Percentiles rank a stretch among this genome's conserved stretches.
Evolutionary conservation across 192 early-diverging fungal genomes (phyloP).

Genomic region (Martensiomyces pterosporus): DNA sequence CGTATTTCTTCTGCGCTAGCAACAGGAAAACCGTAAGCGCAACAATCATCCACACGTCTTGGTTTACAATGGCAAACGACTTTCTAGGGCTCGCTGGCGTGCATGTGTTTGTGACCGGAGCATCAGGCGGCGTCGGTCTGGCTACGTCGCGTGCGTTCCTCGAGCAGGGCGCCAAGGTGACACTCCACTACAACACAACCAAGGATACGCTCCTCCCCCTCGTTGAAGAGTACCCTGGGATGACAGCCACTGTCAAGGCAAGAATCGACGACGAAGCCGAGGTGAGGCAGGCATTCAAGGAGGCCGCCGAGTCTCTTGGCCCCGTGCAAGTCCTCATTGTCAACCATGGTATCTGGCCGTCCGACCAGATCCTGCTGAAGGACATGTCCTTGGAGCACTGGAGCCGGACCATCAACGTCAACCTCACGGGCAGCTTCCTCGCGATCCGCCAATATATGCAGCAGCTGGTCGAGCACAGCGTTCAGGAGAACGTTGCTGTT

Average conservation of each 20-base stretch:
- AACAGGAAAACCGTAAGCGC: too few species aligned
- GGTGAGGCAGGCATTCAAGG: constrained; percentile 16
- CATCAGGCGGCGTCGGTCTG: constrained; percentile 55
- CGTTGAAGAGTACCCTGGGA: constrained; percentile 16
- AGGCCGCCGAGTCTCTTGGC: constrained; percentile 24
- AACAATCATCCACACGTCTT: too few species aligned
- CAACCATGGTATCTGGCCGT: constrained; percentile 57
- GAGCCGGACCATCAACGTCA: constrained; percentile 49
- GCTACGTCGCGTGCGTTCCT: constrained; percentile 46
- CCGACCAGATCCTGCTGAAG: constrained; percentile 45
- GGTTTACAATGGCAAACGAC: constrained; percentile 17
- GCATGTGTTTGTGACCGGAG: constrained; percentile 57
- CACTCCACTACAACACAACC: constrained; percentile 53
- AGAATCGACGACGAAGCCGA: constrained; percentile 39
- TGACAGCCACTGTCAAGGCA: constrained; percentile 26
- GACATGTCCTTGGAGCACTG: constrained; percentile 55
- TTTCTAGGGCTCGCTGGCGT: constrained; percentile 31
- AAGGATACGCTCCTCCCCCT: constrained; percentile 21
- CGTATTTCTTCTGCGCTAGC: too few species aligned
- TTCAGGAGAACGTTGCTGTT: constrained; percentile 32
- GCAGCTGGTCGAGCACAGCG: constrained; percentile 16
- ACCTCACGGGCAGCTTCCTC: constrained; percentile 57
- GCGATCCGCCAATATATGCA: constrained; percentile 29
- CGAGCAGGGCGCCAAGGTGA: constrained; percentile 46
- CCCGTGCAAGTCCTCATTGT: constrained; percentile 51